Evolutionary conservation across 805 yeast genomes (phyloP).

Genomic region (Cyberlindnera meyerae): DNA sequence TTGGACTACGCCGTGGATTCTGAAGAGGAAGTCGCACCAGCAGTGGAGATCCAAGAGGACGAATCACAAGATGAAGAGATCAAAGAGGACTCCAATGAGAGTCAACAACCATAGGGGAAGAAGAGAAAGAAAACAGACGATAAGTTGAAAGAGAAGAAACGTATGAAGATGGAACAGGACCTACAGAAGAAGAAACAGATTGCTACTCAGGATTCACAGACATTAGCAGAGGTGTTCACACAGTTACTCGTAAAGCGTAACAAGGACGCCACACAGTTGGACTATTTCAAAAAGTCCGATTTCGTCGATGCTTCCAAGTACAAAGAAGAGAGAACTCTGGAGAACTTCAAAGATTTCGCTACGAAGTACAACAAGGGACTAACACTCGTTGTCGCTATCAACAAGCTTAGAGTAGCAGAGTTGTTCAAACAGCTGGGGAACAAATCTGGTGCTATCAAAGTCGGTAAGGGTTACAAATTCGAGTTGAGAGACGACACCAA

Average conservation of each 20-base stretch:
- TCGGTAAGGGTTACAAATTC: slow-evolving; percentile 26
- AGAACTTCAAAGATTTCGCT: slow-evolving; percentile 52
- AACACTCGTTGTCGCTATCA: slow-evolving; percentile 55
- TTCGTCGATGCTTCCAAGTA: slow-evolving; percentile 61
- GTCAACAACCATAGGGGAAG: slow-evolving; percentile 9
- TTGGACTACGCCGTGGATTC: slow-evolving; percentile 52
- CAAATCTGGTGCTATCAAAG: slow-evolving; percentile 23
- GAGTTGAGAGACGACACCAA: slow-evolving; percentile 24
- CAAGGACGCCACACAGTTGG: slow-evolving; percentile 69
- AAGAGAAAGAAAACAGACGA: slow-evolving; percentile 30
- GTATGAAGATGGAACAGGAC: slow-evolving; percentile 62
- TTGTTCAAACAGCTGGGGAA: slow-evolving; percentile 55
- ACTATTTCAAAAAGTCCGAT: slow-evolving; percentile 53
- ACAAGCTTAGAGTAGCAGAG: slow-evolving; percentile 87
- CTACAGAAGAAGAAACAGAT: slow-evolving; percentile 50
- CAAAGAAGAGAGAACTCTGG: slow-evolving; percentile 47
- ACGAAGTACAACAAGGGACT: slow-evolving; percentile 42
- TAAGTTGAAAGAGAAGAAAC: slow-evolving; percentile 59
- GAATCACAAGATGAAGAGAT: slow-evolving; percentile 25
- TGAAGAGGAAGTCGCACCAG: slow-evolving; percentile 33
- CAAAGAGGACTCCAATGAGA: slow-evolving; percentile 9
- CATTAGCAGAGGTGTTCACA: slow-evolving; percentile 66
- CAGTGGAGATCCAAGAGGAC: slow-evolving; percentile 29
- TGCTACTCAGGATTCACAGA: slow-evolving; percentile 50
- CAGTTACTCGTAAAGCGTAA: slow-evolving; percentile 52